Evolutionary conservation across 1,139 yeast species (phyloP).

Genomic region (Protomyces macrosporus): DNA sequence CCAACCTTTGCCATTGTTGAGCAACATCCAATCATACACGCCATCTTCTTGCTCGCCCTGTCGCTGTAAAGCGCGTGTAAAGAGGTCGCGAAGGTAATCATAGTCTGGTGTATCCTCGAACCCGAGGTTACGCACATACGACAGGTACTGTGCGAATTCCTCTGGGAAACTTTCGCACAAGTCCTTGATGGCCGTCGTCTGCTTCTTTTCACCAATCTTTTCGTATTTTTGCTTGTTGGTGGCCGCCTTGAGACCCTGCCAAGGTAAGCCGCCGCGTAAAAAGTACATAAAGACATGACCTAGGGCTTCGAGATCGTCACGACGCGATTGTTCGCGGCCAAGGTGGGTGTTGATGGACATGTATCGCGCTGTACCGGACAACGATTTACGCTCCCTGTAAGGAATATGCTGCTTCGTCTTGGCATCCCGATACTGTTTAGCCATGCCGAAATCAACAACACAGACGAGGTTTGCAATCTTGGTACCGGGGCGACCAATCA

Average conservation of each 20-base stretch:
- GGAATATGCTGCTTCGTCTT: slow-evolving; percentile 93
- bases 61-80: slow-evolving; percentile 66
- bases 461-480: slow-evolving; percentile 50
- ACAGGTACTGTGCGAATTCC: slow-evolving; percentile 81
- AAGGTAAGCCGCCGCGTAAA: slow-evolving; percentile 90
- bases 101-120: slow-evolving; percentile 96
- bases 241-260: slow-evolving; percentile 98
- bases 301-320: slow-evolving; percentile 93
- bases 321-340: slow-evolving; percentile 91
- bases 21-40: slow-evolving; percentile 89
- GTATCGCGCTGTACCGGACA: slow-evolving; percentile 95
- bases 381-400: slow-evolving; percentile 85
- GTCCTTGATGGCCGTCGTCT: slow-evolving; percentile 72
- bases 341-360: slow-evolving; percentile 96
- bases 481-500: slow-evolving; percentile 62
- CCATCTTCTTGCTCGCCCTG: slow-evolving; percentile 75
- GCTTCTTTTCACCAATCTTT: slow-evolving; percentile 91
- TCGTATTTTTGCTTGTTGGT: slow-evolving; percentile 96
- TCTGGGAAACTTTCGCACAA: slow-evolving; percentile 77
- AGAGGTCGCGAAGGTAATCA: slow-evolving; percentile 69
- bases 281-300: slow-evolving; percentile 94
- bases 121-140: slow-evolving; percentile 72
- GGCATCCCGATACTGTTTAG: slow-evolving; percentile 93
- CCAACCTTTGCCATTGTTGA: slow-evolving; percentile 91
- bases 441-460: slow-evolving; percentile 84